Base-by-base conservation (phyloP, 2,329 filamentous ascomycete genomes). In the Penicillium psychrosexuale region DNA sequence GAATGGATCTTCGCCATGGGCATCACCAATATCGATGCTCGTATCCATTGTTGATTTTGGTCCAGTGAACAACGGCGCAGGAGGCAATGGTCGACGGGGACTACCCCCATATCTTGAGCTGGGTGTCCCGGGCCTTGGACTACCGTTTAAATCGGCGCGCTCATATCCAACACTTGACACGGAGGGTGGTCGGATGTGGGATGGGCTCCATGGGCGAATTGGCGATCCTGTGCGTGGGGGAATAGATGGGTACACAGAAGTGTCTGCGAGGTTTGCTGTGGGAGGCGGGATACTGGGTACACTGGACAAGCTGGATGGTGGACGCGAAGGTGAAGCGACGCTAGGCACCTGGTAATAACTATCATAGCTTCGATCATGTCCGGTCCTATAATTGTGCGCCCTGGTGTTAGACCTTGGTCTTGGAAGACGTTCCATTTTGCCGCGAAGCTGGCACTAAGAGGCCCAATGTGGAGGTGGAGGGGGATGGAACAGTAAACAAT, bases 31-130 rank as follows among this genome's bases (percentile, higher is more conserved):
- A 73, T 77, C 65, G 58, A 78, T 76, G 46, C 82, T 80, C 59
- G 75, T 71, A 42, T 75, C 73, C 15, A 46, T 59, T 3, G 57
- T 61, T 67, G 58, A 78, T 58, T 70, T 78, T 5, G 80, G 78
- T 8, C 75, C 79, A 2, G 88, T 83, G 68, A 96, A 97, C 8
- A 96, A 78, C 4, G 94, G 94, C 30, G 91, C 90, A 0, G 91
- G 91, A 3, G 94, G 94, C 31, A 97, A 79, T 3, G 93, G 93
- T 53, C 93, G 83, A 63, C 91, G 84, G 11, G 92, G 90, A 68
- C 91, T 95, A 3, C 91, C 89, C 19, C 91, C 89, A 71, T 97
- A 97, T 70, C 86, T 83, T 2, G 91, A 93, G 0, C 91, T 91
- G 1, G 93, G 91, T 0, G 93, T 97, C 5, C 93, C 93, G 1